A percentile compares a stretch with the other conserved stretches of the same genome.
phyloP scores from a whole-genome alignment of 768 basidiomycete genomes.

The Fistulinella prunicolor region DNA sequence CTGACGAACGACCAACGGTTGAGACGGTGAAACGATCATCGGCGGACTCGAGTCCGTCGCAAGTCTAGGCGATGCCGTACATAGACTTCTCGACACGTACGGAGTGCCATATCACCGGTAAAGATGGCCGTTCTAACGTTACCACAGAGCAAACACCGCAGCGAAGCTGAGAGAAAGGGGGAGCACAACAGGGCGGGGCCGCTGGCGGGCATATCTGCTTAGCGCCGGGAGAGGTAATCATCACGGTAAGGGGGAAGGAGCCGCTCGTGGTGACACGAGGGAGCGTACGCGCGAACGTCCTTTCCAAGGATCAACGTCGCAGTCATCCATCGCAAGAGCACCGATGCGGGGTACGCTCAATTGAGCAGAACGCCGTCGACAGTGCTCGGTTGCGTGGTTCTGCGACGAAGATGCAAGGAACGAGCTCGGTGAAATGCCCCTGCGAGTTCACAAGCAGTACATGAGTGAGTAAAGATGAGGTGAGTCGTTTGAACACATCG shows the following conservation, averaged over 20 bases:
- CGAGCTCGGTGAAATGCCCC: slow-evolving; percentile 11
- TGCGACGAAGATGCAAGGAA: slow-evolving; percentile 35
- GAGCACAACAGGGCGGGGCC: too few relatives aligned
- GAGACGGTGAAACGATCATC: too few relatives aligned
- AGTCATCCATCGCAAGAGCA: slow-evolving; percentile 80
- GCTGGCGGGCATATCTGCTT: too few relatives aligned
- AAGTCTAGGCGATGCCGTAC: too few relatives aligned
- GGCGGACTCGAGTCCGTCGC: background rate
- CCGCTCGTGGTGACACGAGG: slow-evolving; percentile 9
- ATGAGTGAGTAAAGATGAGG: slow-evolving; percentile 3
- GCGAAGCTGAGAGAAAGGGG: too few relatives aligned
- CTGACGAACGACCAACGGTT: too few relatives aligned
- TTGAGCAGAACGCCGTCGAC: slow-evolving; percentile 23
- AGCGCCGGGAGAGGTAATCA: too few relatives aligned
- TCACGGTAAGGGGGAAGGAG: background rate
- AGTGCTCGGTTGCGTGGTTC: slow-evolving; percentile 32
- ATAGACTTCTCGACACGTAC: too few relatives aligned
- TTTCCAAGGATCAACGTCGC: slow-evolving; percentile 52
- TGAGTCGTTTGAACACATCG: background rate
- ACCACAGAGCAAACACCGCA: too few relatives aligned
- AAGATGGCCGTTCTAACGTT: too few relatives aligned
- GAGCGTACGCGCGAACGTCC: slow-evolving; percentile 17
- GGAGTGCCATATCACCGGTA: too few relatives aligned
- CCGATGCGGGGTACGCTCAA: slow-evolving; percentile 26
- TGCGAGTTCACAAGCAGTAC: slow-evolving; percentile 4